Evolutionary conservation across 2,329 filamentous ascomycete genomes (phyloP).

Genomic region (Leptographium lundbergii): DNA sequence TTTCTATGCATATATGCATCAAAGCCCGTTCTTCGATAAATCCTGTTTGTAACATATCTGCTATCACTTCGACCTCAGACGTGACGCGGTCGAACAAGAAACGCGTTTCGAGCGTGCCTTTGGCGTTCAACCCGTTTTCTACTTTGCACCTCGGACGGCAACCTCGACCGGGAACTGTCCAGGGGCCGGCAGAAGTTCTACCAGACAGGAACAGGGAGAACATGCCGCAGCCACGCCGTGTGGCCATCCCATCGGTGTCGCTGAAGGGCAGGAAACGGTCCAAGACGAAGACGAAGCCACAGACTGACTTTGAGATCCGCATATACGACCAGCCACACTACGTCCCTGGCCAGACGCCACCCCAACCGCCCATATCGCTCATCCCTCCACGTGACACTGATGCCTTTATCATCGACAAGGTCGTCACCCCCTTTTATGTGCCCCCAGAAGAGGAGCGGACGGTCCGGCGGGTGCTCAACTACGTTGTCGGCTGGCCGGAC

Average conservation of each 20-base stretch:
- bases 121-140: not conserved
- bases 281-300: not conserved
- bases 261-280: not conserved
- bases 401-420: constrained; percentile 44
- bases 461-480: constrained; percentile 31
- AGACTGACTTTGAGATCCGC: constrained; percentile 18
- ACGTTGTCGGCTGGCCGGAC: constrained; percentile 43
- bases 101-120: not conserved
- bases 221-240: not conserved
- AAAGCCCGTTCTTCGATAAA: not conserved
- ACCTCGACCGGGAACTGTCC: no score
- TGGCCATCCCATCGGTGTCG: not conserved
- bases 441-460: constrained; percentile 12
- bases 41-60: not conserved
- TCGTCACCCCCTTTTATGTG: constrained; percentile 27
- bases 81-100: not conserved
- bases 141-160: no score
- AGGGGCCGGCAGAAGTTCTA: no score
- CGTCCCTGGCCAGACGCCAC: constrained; percentile 33
- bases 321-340: constrained; percentile 24
- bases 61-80: not conserved
- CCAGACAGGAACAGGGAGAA: not conserved
- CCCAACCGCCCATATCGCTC: constrained; percentile 33
- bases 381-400: constrained; percentile 37
- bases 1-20: not conserved